A percentile compares a stretch with the other conserved stretches of the same genome.
Evolutionary conservation across 257 asterid species (phyloP).

Genomic region (Ehretia macrophylla): DNA sequence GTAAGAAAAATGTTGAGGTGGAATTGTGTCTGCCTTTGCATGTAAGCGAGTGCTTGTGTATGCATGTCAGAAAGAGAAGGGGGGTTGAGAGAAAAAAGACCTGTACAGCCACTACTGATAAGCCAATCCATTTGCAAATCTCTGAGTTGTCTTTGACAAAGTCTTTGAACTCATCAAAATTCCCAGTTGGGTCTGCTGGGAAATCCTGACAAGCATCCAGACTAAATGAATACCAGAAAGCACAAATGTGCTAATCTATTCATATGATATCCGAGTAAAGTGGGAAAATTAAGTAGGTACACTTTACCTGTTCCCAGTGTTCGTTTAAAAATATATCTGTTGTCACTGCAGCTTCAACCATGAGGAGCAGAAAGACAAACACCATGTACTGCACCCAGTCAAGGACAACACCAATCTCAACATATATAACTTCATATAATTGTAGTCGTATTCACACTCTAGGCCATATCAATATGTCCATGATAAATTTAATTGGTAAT

Average conservation of each 20-base stretch:
- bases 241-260: conserved; percentile 2
- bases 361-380: conserved; percentile 54
- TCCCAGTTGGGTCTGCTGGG: conserved; percentile 76
- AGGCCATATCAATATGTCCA: too few relatives aligned
- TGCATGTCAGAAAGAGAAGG: conserved; percentile 14
- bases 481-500: background rate
- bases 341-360: conserved; percentile 73
- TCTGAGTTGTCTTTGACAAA: conserved; percentile 71
- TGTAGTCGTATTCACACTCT: background rate
- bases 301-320: conserved; percentile 79
- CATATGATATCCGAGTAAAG: background rate
- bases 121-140: conserved; percentile 75
- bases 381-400: conserved; percentile 55
- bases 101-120: conserved; percentile 72
- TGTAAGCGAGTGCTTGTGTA: too few relatives aligned
- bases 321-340: conserved; percentile 73
- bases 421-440: background rate
- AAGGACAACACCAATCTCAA: conserved; percentile 31
- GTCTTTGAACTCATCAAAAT: conserved; percentile 56
- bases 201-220: conserved; percentile 57
- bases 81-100: conserved; percentile 26
- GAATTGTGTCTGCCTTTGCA: background rate
- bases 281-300: background rate
- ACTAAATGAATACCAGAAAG: conserved; percentile 4
- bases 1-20: background rate